A percentile compares a stretch with the other conserved stretches of the same genome.
Conservation (phyloP, 106 monocot genomes). For the Platanthera guangdongensis region DNA sequence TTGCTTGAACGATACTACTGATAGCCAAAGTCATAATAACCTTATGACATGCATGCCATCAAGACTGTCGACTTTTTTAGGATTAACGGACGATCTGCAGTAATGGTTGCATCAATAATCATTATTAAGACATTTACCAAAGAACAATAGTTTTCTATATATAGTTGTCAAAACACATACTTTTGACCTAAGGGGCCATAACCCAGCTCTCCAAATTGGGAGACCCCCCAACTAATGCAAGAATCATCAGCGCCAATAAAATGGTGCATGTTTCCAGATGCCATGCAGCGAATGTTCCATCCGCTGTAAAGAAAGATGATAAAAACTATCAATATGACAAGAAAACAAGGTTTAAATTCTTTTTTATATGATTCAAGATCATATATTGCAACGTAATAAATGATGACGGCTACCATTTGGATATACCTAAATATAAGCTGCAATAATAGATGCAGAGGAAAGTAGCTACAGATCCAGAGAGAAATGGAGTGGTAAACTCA, state of each 20-base stretch:
- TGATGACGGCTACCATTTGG: no score
- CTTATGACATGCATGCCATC: constrained; percentile 86
- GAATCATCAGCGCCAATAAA: constrained; percentile 92
- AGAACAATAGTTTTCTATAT: not conserved
- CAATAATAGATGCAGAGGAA: no score
- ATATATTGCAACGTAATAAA: no score
- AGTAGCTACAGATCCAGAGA: no score
- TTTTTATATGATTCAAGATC: no score
- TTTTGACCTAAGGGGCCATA: constrained; percentile 83
- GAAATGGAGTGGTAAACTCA: no score
- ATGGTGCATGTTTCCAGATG: constrained; percentile 95
- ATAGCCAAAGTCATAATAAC: constrained; percentile 19
- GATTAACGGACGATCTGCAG: constrained; percentile 81
- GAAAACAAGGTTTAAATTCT: not conserved
- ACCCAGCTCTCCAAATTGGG: constrained; percentile 85
- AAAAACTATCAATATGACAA: not conserved
- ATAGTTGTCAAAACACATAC: constrained; percentile 22
- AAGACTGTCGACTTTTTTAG: constrained; percentile 89
- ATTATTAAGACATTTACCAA: not conserved
- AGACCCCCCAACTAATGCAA: constrained; percentile 89
- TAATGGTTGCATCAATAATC: constrained; percentile 1
- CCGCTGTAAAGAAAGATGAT: constrained; percentile 44
- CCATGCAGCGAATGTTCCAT: constrained; percentile 99
- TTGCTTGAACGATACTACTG: not conserved
- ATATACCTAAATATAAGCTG: no score